Conservation (phyloP, 495 filamentous ascomycete genomes). For the Penicillium waksmanii region DNA sequence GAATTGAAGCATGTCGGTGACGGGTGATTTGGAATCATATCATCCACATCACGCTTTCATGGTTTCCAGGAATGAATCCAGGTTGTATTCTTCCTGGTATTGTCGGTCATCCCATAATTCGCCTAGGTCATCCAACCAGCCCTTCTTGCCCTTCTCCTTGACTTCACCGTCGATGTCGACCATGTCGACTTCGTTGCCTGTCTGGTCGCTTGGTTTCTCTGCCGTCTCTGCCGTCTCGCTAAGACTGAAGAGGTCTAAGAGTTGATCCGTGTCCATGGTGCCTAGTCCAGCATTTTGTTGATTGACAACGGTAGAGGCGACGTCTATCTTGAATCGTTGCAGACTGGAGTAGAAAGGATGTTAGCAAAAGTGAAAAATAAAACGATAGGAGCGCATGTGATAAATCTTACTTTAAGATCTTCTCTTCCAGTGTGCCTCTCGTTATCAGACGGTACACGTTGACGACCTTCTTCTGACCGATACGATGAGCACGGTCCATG, state of each 20-base stretch:
- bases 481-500: conserved; percentile 98
- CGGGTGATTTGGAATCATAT: neutral
- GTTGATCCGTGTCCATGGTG: conserved; percentile 97
- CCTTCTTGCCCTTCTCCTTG: conserved; percentile 94
- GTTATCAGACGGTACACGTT: conserved; percentile 99
- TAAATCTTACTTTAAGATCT: conserved; percentile 80
- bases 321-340: conserved; percentile 99
- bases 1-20: neutral
- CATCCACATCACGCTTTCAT: conserved; percentile 65
- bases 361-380: conserved; percentile 22
- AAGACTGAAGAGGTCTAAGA: conserved; percentile 93
- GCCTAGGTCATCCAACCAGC: conserved; percentile 88
- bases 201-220: conserved; percentile 59
- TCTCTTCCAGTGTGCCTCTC: conserved; percentile 94
- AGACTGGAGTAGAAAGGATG: conserved; percentile 57
- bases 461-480: conserved; percentile 99
- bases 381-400: neutral
- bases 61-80: conserved; percentile 87
- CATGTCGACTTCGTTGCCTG: conserved; percentile 82
- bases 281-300: conserved; percentile 95
- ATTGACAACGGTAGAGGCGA: conserved; percentile 96
- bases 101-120: conserved; percentile 96
- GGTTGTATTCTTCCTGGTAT: conserved; percentile 95
- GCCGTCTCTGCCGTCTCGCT: conserved; percentile 75
- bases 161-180: conserved; percentile 92